These are phyloP conservation scores for Jatropha curcas DNA, from an alignment of 345 rosid genomes.

Conservation along the genomic window DNA sequence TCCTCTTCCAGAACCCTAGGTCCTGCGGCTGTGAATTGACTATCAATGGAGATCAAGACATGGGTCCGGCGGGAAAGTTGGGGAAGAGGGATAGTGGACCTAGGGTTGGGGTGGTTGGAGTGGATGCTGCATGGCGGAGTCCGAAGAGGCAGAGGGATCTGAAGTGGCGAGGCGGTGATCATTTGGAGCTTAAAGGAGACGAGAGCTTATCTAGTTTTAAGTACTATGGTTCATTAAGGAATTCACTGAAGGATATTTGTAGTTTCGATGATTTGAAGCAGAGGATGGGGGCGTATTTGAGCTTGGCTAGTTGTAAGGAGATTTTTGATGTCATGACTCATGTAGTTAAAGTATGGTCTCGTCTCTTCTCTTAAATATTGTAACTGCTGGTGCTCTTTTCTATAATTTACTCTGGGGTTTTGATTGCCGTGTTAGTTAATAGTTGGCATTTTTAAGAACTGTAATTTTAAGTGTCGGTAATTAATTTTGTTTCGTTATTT, in stretches of 20 bases:
- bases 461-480: neutral
- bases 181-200: constrained; percentile 25
- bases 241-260: constrained; percentile 69
- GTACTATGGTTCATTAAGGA: constrained; percentile 35
- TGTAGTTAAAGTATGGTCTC: constrained; percentile 60
- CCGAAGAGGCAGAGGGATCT: constrained; percentile 62
- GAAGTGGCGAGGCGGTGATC: constrained; percentile 45
- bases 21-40: constrained; percentile 59
- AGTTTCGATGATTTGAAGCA: constrained; percentile 88
- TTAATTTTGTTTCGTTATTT: constrained; percentile 15
- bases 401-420: neutral
- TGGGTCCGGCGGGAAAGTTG: constrained; percentile 17
- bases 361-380: neutral
- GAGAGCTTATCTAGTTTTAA: constrained; percentile 41
- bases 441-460: neutral
- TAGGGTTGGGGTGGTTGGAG: constrained; percentile 31
- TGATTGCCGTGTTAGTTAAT: neutral
- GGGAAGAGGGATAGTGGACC: constrained; percentile 61
- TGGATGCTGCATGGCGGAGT: constrained; percentile 52
- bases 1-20: constrained; percentile 64
- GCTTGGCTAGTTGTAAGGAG: constrained; percentile 65
- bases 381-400: neutral
- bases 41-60: constrained; percentile 10
- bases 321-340: constrained; percentile 60
- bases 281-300: constrained; percentile 66